phyloP scores from a whole-genome alignment of 2,329 filamentous ascomycete genomes.

The Rutstroemia sp. region DNA sequence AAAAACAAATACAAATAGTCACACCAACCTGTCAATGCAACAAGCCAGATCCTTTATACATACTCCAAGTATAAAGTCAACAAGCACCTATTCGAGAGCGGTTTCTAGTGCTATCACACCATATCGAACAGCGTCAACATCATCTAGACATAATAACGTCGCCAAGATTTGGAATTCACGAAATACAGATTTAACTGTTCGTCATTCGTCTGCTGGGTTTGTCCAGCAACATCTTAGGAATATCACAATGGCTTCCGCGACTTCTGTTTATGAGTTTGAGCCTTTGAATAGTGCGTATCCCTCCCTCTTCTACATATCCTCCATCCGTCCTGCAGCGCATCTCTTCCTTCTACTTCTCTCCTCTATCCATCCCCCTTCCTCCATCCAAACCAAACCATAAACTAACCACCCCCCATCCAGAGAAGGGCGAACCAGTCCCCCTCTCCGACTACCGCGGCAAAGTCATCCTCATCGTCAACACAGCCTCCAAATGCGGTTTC shows the following conservation, averaged over 20 bases:
- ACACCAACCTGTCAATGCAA: neutral
- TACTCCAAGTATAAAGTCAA: neutral
- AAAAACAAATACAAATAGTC: neutral
- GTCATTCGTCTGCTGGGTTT: neutral
- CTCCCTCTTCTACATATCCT: neutral
- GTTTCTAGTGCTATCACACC: neutral
- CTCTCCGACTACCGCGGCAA: conserved; percentile 75
- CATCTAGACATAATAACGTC: neutral
- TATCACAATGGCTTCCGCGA: conserved; percentile 55
- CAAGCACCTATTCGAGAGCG: neutral
- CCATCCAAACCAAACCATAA: conserved; percentile 1
- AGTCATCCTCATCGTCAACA: conserved; percentile 94
- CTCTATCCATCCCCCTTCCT: neutral
- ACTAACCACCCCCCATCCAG: conserved; percentile 43
- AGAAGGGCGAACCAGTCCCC: conserved; percentile 65
- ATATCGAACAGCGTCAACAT: neutral
- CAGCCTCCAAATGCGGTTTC: conserved; percentile 97
- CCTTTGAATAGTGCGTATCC: conserved; percentile 64
- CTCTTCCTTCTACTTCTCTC: no score
- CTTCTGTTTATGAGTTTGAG: conserved; percentile 76
- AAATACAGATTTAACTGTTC: neutral
- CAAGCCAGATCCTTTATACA: neutral
- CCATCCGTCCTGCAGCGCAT: neutral
- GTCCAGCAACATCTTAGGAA: conserved; percentile 5
- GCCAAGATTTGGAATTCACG: conserved; percentile 1